phyloP scores from a whole-genome alignment of 176 grass and related monocot genomes.

The Bonia amplexicaulis region DNA sequence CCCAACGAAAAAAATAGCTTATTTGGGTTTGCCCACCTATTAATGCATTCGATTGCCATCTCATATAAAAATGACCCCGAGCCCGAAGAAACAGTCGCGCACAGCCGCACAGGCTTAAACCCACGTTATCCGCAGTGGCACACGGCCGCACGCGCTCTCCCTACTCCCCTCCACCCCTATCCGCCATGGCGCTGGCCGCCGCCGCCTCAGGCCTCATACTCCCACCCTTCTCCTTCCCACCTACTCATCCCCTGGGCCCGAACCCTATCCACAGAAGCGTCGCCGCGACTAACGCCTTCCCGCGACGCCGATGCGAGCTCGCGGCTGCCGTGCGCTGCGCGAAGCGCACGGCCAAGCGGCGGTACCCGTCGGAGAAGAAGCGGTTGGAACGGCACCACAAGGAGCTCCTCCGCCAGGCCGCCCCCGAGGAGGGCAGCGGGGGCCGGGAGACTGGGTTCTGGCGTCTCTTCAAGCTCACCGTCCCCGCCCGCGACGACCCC shows the following conservation, averaged over 20 bases:
- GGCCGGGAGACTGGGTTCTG: conserved; percentile 63
- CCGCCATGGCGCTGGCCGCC: conserved; percentile 34
- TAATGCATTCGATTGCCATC: no score
- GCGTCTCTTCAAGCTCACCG: conserved; percentile 76
- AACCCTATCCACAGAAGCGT: conserved; percentile 1
- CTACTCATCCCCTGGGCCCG: not conserved
- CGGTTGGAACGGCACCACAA: conserved; percentile 48
- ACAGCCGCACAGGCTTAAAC: not conserved
- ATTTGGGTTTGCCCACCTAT: no score
- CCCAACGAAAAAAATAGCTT: no score
- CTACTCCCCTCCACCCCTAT: not conserved
- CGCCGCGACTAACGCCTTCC: not conserved
- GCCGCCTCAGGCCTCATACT: conserved; percentile 14
- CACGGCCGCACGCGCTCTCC: not conserved
- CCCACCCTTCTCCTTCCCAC: conserved; percentile 9
- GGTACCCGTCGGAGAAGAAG: conserved; percentile 98
- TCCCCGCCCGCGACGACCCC: conserved; percentile 74
- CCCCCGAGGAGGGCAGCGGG: conserved; percentile 34
- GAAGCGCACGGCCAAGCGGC: conserved; percentile 74
- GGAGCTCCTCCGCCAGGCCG: conserved; percentile 33
- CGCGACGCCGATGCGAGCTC: conserved; percentile 20
- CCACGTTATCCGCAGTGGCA: conserved; percentile 41
- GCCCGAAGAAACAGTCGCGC: no score
- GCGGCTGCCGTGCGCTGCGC: conserved; percentile 46
- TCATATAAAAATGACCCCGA: no score